Evolutionary conservation across 805 yeast species (phyloP).

Genomic region (Candida namnaoensis): DNA sequence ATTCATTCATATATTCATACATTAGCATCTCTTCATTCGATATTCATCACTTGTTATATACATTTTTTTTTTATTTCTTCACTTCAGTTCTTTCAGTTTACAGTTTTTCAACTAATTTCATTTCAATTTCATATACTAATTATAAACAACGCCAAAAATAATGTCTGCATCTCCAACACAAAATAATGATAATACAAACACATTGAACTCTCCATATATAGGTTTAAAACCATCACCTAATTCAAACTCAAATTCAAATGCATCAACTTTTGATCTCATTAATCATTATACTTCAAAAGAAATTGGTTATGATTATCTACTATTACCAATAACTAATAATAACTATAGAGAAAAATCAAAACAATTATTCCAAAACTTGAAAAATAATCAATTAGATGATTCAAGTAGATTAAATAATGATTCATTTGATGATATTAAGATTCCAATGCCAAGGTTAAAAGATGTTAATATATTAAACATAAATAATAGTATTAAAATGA

Average conservation of each 20-base stretch:
- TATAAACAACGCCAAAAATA: no score
- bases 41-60: no score
- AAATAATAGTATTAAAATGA: constrained; percentile 25
- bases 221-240: constrained; percentile 39
- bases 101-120: no score
- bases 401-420: no score
- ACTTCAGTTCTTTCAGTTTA: no score
- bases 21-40: no score
- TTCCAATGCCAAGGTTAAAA: constrained; percentile 29
- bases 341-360: constrained; percentile 36
- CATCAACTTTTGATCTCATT: constrained; percentile 20
- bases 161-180: not conserved
- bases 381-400: constrained; percentile 1
- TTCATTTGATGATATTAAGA: constrained; percentile 14
- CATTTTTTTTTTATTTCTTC: no score
- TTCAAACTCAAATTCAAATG: constrained; percentile 16
- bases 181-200: not conserved
- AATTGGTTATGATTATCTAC: constrained; percentile 41
- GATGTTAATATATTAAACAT: constrained; percentile 32
- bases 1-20: no score
- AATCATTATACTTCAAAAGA: constrained; percentile 16
- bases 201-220: constrained; percentile 16
- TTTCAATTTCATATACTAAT: no score
- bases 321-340: constrained; percentile 47
- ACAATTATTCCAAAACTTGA: constrained; percentile 25